Base-by-base conservation (phyloP, 2,329 filamentous ascomycete species). In the Leptodontidium sp. region DNA sequence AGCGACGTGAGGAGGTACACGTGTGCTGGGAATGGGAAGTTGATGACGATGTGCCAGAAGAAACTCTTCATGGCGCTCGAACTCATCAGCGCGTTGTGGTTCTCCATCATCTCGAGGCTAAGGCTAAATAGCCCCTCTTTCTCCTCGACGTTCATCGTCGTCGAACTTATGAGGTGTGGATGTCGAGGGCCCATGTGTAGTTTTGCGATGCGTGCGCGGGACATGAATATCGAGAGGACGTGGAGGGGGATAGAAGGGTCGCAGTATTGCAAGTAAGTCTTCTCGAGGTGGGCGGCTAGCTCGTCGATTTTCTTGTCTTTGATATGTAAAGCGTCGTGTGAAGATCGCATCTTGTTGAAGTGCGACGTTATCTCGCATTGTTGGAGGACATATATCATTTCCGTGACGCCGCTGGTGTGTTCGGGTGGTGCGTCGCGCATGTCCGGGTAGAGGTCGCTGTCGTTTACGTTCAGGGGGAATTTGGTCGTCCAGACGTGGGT, bases 391-490 rank as follows among this genome's bases (percentile, higher is more conserved):
- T 79, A 81, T 0, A 80, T 71, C 83, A 85, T 85, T 61, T 85
- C 84, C 0, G 83, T 84, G 0, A 80, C 72, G 0, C 83, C 80
- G 2, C 78, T 72, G 38, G 38, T 40, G 26, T 81, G 80, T 50
- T 82, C 81, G 4, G 71, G 71, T 0, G 83, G 82, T 1, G 77
- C 71, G n/a, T 82, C 80, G 45, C 77, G 80, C 38, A 78, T 81
- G 4, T 80, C 79, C 0, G 83, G 83, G 1, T 79, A 81, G 55
- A 86, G 82, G 69, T 84, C 83, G 2, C 77, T 80, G 73, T 89
- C 87, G 76, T 88, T 83, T 50, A 89, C 75, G 66, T 88, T 87
- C 14, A 82, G 79, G 0, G 86, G 86, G 6, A 84, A 75, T 2
- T 77, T 78, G 0, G 85, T 86, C 71, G 85, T 82, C 70, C 82